Evolutionary conservation across 2,329 filamentous ascomycete species (phyloP).

Genomic region (Colletotrichum liriopes): DNA sequence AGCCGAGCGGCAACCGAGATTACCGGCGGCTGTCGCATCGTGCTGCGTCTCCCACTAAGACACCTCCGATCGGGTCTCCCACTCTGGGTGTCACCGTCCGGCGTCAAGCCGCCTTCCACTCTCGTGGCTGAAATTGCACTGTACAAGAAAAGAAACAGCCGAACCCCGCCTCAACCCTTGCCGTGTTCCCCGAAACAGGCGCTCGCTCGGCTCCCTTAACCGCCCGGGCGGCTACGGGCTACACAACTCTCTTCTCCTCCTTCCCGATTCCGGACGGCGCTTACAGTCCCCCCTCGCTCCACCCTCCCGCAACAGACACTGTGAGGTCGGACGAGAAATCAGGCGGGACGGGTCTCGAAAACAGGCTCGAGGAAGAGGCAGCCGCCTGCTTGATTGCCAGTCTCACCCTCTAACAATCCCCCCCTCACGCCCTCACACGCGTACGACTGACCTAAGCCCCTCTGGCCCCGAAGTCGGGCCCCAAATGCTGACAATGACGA

Average conservation of each 20-base stretch:
- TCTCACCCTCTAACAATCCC: conserved; percentile 31
- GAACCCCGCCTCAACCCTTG: not conserved
- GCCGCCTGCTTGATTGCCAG: conserved; percentile 21
- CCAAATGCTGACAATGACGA: conserved; percentile 13
- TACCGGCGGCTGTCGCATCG: conserved; percentile 37
- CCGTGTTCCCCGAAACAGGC: conserved; percentile 25
- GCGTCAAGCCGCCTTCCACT: conserved; percentile 3
- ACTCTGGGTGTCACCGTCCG: conserved; percentile 15
- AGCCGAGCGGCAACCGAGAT: conserved; percentile 35
- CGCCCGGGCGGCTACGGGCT: conserved; percentile 42
- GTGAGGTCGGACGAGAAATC: conserved; percentile 4
- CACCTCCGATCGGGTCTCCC: conserved; percentile 7
- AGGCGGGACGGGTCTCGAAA: conserved; percentile 4
- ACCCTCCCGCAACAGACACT: not conserved
- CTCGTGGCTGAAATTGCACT: conserved; percentile 4
- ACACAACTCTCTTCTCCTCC: not conserved
- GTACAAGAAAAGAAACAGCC: conserved; percentile 21
- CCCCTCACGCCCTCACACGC: not conserved
- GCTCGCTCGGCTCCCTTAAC: conserved; percentile 35
- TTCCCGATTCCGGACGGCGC: conserved; percentile 39
- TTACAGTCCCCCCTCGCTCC: conserved; percentile 28
- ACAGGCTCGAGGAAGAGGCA: conserved; percentile 10
- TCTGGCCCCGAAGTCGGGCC: conserved; percentile 35
- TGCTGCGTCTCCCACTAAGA: conserved; percentile 22
- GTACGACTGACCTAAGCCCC: conserved; percentile 7